phyloP scores from a whole-genome alignment of 2,329 filamentous ascomycete genomes.

The Talaromyces atroroseus region DNA sequence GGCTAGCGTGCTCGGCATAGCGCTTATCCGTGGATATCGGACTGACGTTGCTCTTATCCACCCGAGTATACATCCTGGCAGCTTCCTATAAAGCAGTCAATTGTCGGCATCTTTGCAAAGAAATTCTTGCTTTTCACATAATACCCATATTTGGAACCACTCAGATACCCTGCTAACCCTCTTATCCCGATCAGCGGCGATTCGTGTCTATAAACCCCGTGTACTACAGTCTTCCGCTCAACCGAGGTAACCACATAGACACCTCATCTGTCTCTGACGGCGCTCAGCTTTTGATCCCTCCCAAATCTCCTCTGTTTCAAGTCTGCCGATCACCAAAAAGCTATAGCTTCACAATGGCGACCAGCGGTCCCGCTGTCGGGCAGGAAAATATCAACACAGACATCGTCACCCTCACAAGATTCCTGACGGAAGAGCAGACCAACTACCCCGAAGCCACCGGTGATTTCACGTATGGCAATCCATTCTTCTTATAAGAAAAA shows the following conservation, averaged over 20 bases:
- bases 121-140: not conserved
- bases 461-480: constrained; percentile 82
- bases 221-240: constrained; percentile 18
- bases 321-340: not conserved
- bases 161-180: not conserved
- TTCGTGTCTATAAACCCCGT: not conserved
- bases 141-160: not conserved
- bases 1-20: not conserved
- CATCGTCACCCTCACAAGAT: constrained; percentile 91
- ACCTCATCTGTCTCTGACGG: not conserved
- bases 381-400: constrained; percentile 86
- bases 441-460: constrained; percentile 94
- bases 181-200: not conserved
- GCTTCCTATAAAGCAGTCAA: not conserved
- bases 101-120: not conserved
- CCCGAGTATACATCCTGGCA: not conserved
- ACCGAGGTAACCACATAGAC: constrained; percentile 23
- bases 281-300: not conserved
- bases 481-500: not conserved
- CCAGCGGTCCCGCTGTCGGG: constrained; percentile 48
- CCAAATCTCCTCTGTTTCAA: not conserved
- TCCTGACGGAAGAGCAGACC: constrained; percentile 90
- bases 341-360: constrained; percentile 29
- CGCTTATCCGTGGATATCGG: not conserved
- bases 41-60: constrained; percentile 16